Percentiles rank a stretch among this genome's conserved stretches.
Conservation (phyloP, 2,329 filamentous ascomycete species). For the Colletotrichum sp. region DNA sequence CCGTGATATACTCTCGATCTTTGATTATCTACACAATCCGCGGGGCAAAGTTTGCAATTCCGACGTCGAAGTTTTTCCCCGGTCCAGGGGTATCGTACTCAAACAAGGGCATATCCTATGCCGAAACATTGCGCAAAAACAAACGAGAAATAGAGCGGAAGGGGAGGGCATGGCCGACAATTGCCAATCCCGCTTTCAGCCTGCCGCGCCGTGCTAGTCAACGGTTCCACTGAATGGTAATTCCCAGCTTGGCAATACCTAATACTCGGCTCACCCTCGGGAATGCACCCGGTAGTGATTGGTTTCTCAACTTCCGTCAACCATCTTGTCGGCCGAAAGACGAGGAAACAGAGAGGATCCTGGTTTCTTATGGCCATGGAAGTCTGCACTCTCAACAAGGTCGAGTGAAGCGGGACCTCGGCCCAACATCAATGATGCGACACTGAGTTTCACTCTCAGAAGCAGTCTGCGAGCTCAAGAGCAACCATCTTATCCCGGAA, state of each 20-base stretch:
- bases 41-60: neutral
- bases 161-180: neutral
- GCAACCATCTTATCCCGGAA: constrained; percentile 8
- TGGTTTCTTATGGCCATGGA: neutral
- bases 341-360: neutral
- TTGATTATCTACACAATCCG: neutral
- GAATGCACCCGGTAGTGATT: neutral
- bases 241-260: constrained; percentile 16
- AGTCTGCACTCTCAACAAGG: neutral
- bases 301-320: neutral
- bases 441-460: neutral
- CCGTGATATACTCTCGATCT: neutral
- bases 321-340: neutral
- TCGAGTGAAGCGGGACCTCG: neutral
- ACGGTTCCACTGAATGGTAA: neutral
- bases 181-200: neutral
- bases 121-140: neutral
- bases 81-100: neutral
- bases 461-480: constrained; percentile 9
- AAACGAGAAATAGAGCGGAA: neutral
- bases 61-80: neutral
- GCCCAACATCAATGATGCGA: neutral
- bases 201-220: constrained; percentile 6
- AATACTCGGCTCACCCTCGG: neutral
- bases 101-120: neutral